A percentile compares a stretch with the other conserved stretches of the same genome.
These are phyloP conservation scores for Streptanthus diversifolius DNA, from an alignment of 345 rosid genomes.

Conservation along the genomic window DNA sequence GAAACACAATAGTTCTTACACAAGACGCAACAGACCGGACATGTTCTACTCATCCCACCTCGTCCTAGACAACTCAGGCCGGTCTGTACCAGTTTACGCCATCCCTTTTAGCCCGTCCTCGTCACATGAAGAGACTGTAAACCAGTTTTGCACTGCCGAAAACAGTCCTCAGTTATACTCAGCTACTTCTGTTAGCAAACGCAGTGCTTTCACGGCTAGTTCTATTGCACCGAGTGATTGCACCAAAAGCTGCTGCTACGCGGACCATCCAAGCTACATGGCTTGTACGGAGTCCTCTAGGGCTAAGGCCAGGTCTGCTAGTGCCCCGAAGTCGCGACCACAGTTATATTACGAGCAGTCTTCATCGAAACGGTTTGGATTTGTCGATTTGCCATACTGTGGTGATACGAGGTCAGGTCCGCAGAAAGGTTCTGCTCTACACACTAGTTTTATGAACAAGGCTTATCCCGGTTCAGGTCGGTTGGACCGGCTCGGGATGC, in stretches of 20 bases:
- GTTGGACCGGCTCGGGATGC: slow-evolving; percentile 86
- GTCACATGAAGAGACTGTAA: slow-evolving; percentile 43
- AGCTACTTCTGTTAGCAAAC: slow-evolving; percentile 63
- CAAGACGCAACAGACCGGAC: slow-evolving; percentile 44
- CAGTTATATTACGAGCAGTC: slow-evolving; percentile 54
- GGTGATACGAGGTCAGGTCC: slow-evolving; percentile 49
- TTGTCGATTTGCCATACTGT: slow-evolving; percentile 30
- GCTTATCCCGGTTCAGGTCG: slow-evolving; percentile 97
- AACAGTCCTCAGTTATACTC: slow-evolving; percentile 72
- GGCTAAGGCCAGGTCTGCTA: slow-evolving; percentile 73
- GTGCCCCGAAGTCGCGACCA: slow-evolving; percentile 82
- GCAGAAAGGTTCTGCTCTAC: slow-evolving; percentile 50
- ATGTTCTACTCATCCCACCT: slow-evolving; percentile 45
- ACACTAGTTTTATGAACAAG: slow-evolving; percentile 55
- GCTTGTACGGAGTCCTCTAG: slow-evolving; percentile 75
- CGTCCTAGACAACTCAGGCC: slow-evolving; percentile 37
- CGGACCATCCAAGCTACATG: slow-evolving; percentile 86
- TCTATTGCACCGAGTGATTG: slow-evolving; percentile 33
- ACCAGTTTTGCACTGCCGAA: slow-evolving; percentile 54
- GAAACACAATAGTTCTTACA: slow-evolving; percentile 38
- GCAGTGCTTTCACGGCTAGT: slow-evolving; percentile 63
- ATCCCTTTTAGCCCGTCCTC: slow-evolving; percentile 53
- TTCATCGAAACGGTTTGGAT: slow-evolving; percentile 60
- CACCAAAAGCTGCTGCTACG: slow-evolving; percentile 60
- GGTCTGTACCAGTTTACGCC: slow-evolving; percentile 40